phyloP scores from a whole-genome alignment of 177 flowering plant species.

The Vitis hybrid region DNA sequence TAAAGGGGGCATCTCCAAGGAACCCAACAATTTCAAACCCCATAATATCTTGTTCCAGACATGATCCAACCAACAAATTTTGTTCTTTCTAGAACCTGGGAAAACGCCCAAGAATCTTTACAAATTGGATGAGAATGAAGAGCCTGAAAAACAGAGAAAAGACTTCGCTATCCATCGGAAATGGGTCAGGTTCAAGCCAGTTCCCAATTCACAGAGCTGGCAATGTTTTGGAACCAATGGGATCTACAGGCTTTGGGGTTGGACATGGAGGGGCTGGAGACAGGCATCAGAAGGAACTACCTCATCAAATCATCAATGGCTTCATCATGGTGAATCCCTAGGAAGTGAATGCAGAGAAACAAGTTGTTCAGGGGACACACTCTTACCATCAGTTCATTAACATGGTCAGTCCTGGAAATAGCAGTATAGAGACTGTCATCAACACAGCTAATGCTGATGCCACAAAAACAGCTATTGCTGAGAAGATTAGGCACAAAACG shows the following conservation, averaged over 20 bases:
- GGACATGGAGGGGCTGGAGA: background rate
- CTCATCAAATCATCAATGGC: background rate
- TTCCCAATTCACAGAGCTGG: background rate
- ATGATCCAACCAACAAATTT: background rate
- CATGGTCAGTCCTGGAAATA: too few relatives aligned
- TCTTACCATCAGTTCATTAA: too few relatives aligned
- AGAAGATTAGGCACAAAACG: conserved; percentile 10
- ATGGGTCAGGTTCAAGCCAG: background rate
- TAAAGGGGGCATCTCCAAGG: background rate
- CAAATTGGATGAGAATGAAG: background rate
- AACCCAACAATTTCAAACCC: background rate
- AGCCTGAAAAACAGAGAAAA: background rate
- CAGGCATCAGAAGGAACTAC: background rate
- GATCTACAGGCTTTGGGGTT: background rate
- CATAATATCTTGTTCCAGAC: background rate
- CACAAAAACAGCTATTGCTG: background rate
- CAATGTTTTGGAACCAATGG: conserved; percentile 2
- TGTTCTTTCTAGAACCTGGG: too few relatives aligned
- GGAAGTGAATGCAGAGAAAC: background rate
- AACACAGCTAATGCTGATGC: background rate
- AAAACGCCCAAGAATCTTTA: background rate
- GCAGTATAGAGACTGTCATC: too few relatives aligned
- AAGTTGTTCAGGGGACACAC: too few relatives aligned
- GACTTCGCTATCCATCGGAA: background rate
- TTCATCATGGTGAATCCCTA: background rate